Base-by-base conservation (phyloP, 257 asterid genomes). In the Dorcoceras hygrometricum region DNA sequence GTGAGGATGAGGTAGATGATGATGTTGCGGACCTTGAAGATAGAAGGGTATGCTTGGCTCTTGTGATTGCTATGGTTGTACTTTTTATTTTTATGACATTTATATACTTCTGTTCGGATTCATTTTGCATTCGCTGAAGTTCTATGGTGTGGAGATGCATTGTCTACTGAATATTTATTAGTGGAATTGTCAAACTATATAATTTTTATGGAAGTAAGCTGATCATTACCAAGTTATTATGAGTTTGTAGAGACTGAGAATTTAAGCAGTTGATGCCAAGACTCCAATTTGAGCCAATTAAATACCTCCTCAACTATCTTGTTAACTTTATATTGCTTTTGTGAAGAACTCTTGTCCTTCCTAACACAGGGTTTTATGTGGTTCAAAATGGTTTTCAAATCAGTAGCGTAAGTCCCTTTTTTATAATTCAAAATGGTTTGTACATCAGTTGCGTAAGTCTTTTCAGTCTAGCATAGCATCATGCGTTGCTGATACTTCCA, bases 11-110 rank as follows among this genome's bases (percentile, higher is more conserved):
- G 82, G 98, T 94, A 31, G 99, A 94, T 72, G 99, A 90, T 71
- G 99, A 94, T 80, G 99, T 94, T 63, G 99, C 97, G 19, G 99
- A 94, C 77, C 87, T 94, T 67, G 99, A 94, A 84, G 99, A 94
- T 84, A 83, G 89, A 82, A 85, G 99, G 90, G 99, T 94, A 69
- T 72, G 89, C 48, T 62, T 70, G 55, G 77, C 69, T 73, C 57
- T 64, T 54, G 54, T 71, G 20, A 48, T 53, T 29, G 22, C 62
- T 62, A 9, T 19, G 4, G 51, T 43, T 6, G 39, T 62, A 57
- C 10, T 57, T 68, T 32, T 23, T 29, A n/a, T 73, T 43, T 59
- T 68, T 71, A 31, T 53, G 46, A 19, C 36, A 8, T 23, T 63
- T 19, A 53, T 23, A 34, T 61, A 63, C 54, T 68, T 68, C 71